phyloP scores from a whole-genome alignment of 2,329 filamentous ascomycete species.

The Penicillium glabrum region DNA sequence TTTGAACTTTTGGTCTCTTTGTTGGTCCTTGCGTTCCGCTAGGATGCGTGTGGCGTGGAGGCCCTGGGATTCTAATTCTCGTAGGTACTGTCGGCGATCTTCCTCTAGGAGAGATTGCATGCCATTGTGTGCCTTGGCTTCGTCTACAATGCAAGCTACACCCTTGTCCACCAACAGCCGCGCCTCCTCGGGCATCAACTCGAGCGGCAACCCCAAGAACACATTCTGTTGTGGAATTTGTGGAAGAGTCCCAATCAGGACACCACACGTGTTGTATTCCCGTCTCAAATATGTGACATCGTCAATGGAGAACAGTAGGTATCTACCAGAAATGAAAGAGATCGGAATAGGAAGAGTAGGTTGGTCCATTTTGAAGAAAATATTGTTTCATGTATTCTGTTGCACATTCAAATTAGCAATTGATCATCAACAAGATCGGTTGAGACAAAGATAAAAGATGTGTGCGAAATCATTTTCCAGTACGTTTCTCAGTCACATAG shows the following conservation, averaged over 20 bases:
- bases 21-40: slow-evolving; percentile 49
- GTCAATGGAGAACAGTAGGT: slow-evolving; percentile 85
- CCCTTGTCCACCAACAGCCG: slow-evolving; percentile 74
- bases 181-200: slow-evolving; percentile 89
- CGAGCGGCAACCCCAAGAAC: slow-evolving; percentile 83
- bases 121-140: slow-evolving; percentile 67
- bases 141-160: slow-evolving; percentile 78
- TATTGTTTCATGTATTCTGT: slow-evolving; percentile 17
- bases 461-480: slow-evolving; percentile 33
- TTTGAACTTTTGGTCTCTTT: slow-evolving; percentile 51
- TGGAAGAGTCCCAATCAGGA: slow-evolving; percentile 82
- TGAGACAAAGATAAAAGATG: slow-evolving; percentile 9
- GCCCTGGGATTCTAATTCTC: slow-evolving; percentile 56
- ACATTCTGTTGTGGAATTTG: slow-evolving; percentile 94
- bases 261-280: slow-evolving; percentile 78
- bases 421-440: slow-evolving; percentile 7
- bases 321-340: slow-evolving; percentile 75
- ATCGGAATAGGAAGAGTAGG: slow-evolving; percentile 68
- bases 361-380: slow-evolving; percentile 31
- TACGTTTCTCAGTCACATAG: slow-evolving; percentile 47
- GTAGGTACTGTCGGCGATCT: slow-evolving; percentile 63
- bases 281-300: slow-evolving; percentile 76
- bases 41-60: slow-evolving; percentile 49
- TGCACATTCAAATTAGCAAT: slow-evolving; percentile 26
- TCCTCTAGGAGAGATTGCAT: slow-evolving; percentile 60